Conservation (phyloP, 2,329 filamentous ascomycete genomes). For the Neofusicoccum cordaticola region DNA sequence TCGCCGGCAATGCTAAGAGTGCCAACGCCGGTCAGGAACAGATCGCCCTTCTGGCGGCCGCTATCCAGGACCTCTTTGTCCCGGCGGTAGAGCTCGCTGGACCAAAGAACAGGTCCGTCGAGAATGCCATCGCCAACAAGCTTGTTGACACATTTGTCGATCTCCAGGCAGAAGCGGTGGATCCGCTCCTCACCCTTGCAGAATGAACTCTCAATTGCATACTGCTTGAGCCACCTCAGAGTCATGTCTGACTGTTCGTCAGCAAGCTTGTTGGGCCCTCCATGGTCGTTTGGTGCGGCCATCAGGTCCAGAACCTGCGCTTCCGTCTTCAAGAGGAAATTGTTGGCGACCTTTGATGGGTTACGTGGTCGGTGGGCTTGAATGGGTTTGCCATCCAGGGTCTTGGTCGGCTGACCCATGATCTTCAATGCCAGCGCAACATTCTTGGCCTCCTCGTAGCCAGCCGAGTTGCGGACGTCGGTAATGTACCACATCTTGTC, state of each 20-base stretch:
- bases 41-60: conserved; percentile 49
- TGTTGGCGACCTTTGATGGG: conserved; percentile 47
- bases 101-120: conserved; percentile 86
- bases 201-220: conserved; percentile 77
- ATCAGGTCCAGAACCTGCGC: conserved; percentile 84
- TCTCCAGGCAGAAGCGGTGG: conserved; percentile 87
- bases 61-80: conserved; percentile 64
- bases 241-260: conserved; percentile 91
- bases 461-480: conserved; percentile 84
- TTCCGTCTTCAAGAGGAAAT: conserved; percentile 75
- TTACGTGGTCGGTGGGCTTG: conserved; percentile 41
- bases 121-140: conserved; percentile 80
- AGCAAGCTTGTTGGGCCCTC: conserved; percentile 91
- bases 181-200: conserved; percentile 93
- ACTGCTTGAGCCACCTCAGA: conserved; percentile 74
- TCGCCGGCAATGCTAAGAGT: conserved; percentile 49
- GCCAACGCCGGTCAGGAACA: conserved; percentile 46
- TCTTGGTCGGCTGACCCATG: conserved; percentile 65
- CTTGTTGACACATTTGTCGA: conserved; percentile 81
- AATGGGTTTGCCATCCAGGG: conserved; percentile 38
- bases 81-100: conserved; percentile 79
- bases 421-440: conserved; percentile 85
- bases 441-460: conserved; percentile 82
- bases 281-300: conserved; percentile 77
- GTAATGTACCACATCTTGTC: conserved; percentile 99